A percentile compares a stretch with the other conserved stretches of the same genome.
These are phyloP conservation scores for Microbotryum intermedium DNA, from an alignment of 1,284 basidiomycete genomes.

Conservation along the genomic window DNA sequence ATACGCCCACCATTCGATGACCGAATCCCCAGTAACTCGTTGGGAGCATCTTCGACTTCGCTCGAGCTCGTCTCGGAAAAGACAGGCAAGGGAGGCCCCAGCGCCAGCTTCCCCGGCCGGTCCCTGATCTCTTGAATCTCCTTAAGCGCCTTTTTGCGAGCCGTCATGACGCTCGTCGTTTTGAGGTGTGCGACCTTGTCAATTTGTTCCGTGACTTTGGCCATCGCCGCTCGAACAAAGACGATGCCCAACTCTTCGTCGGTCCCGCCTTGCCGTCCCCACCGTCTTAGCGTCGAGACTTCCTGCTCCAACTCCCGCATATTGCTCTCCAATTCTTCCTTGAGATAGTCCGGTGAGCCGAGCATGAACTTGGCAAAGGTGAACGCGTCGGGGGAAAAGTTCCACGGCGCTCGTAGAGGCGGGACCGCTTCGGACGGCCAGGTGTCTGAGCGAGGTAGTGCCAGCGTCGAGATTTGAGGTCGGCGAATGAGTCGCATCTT, in stretches of 20 bases:
- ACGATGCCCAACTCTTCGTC: slow-evolving; percentile 66
- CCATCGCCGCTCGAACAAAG: slow-evolving; percentile 71
- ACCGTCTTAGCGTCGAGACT: slow-evolving; percentile 24
- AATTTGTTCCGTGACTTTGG: slow-evolving; percentile 66
- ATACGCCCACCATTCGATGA: not conserved
- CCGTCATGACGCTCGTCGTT: slow-evolving; percentile 44
- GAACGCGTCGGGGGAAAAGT: slow-evolving; percentile 89
- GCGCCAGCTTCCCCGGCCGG: slow-evolving; percentile 11
- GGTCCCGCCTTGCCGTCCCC: slow-evolving; percentile 41
- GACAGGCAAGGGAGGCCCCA: not conserved
- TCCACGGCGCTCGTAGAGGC: slow-evolving; percentile 83
- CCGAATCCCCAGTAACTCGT: slow-evolving; percentile 11
- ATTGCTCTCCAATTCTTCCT: slow-evolving; percentile 59
- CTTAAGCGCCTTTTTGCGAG: slow-evolving; percentile 50
- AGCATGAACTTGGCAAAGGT: slow-evolving; percentile 91
- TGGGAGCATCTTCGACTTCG: slow-evolving; percentile 23
- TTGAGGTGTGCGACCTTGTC: slow-evolving; percentile 65
- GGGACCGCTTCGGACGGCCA: slow-evolving; percentile 92
- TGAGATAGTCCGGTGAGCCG: slow-evolving; percentile 74
- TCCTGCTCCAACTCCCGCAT: slow-evolving; percentile 48
- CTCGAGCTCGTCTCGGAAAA: slow-evolving; percentile 32
- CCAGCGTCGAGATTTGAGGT: slow-evolving; percentile 90
- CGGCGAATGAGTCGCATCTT: slow-evolving; percentile 86
- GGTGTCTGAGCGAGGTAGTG: slow-evolving; percentile 77
- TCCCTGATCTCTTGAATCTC: slow-evolving; percentile 48